Evolutionary conservation across 129 eudicot species (phyloP).

Genomic region (Lactuca saligna): DNA sequence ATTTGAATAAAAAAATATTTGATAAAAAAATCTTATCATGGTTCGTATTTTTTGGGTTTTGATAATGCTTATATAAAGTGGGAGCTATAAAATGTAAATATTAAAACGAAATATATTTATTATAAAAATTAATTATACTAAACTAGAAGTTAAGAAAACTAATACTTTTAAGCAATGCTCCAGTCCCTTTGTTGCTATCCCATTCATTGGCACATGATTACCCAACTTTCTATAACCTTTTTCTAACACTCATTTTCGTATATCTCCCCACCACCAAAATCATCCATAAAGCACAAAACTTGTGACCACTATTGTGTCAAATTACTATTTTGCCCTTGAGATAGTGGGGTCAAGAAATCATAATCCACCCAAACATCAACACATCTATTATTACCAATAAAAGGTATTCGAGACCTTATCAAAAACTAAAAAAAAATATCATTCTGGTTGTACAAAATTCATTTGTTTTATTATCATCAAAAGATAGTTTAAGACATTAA

Average conservation of each 20-base stretch:
- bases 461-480: background rate
- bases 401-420: background rate
- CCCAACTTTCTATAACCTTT: conserved; percentile 21
- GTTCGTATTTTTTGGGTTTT: background rate
- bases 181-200: background rate
- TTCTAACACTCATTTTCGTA: conserved; percentile 25
- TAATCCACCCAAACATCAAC: conserved; percentile 9
- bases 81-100: background rate
- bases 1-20: no score
- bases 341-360: conserved; percentile 9
- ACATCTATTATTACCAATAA: background rate
- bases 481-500: background rate
- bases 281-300: conserved; percentile 32
- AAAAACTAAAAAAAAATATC: background rate
- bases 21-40: background rate
- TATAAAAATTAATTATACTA: no score
- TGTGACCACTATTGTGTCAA: conserved; percentile 14
- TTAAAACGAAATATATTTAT: no score
- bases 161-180: background rate
- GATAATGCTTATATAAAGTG: background rate
- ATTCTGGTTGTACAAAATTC: background rate
- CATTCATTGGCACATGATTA: conserved; percentile 36
- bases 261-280: conserved; percentile 28
- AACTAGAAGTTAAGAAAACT: background rate
- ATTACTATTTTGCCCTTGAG: conserved; percentile 17